Evolutionary conservation across 345 rosid species (phyloP).

Genomic region (Physaria fendleri): DNA sequence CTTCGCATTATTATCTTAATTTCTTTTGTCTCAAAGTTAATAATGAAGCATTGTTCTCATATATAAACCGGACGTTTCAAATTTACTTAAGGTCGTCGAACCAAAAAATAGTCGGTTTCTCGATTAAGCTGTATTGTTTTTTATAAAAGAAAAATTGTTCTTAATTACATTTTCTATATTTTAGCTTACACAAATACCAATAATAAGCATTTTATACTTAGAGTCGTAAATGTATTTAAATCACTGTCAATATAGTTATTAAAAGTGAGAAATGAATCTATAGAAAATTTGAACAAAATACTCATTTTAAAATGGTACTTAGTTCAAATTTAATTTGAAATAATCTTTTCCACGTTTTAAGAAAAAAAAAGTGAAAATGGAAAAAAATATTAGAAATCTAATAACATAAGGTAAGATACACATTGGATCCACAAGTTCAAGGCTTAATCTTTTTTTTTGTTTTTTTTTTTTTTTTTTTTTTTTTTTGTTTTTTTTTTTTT

Average conservation of each 20-base stretch:
- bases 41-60: neutral
- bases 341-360: neutral
- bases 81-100: neutral
- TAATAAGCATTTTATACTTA: too few species aligned
- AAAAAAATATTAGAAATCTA: neutral
- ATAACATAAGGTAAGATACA: neutral
- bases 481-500: neutral
- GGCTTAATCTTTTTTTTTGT: neutral
- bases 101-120: neutral
- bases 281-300: neutral
- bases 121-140: neutral
- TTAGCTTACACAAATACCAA: too few species aligned
- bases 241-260: neutral
- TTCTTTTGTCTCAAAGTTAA: neutral
- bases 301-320: neutral
- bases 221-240: neutral
- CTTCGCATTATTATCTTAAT: neutral
- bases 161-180: too few species aligned
- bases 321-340: neutral
- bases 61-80: neutral
- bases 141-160: neutral
- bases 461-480: neutral
- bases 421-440: slow-evolving; percentile 40
- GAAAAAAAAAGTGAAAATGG: neutral
- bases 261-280: neutral